These are phyloP conservation scores for Ramalina intermedia DNA, from an alignment of 495 filamentous ascomycete species.

Conservation along the genomic window DNA sequence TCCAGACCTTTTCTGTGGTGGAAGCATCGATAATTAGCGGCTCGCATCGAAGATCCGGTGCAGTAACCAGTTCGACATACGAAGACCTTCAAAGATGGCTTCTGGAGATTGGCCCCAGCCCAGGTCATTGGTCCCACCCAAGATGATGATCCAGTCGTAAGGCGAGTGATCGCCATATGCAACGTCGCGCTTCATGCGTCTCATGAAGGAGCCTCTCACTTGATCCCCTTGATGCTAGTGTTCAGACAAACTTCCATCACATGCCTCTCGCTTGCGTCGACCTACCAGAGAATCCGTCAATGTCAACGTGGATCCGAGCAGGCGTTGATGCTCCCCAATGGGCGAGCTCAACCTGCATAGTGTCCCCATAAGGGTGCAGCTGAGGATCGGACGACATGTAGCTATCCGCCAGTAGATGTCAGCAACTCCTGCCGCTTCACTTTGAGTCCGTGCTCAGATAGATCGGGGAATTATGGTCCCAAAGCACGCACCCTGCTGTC, in stretches of 20 bases:
- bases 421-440: too few relatives aligned
- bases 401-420: too few relatives aligned
- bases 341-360: constrained; percentile 16
- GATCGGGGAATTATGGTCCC: too few relatives aligned
- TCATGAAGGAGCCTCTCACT: constrained; percentile 30
- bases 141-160: constrained; percentile 32
- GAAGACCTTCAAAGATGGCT: constrained; percentile 30
- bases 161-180: constrained; percentile 10
- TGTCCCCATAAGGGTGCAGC: constrained; percentile 37
- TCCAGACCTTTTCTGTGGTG: constrained; percentile 26
- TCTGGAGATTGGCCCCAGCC: constrained; percentile 21
- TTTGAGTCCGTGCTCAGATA: too few relatives aligned
- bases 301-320: constrained; percentile 17
- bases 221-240: constrained; percentile 23
- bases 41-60: constrained; percentile 26
- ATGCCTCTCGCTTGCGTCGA: not conserved
- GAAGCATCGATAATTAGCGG: constrained; percentile 29
- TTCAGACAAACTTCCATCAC: not conserved
- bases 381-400: constrained; percentile 19
- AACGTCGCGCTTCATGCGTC: constrained; percentile 34
- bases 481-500: constrained; percentile 38
- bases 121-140: constrained; percentile 49
- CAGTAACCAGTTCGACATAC: constrained; percentile 7
- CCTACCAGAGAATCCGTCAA: constrained; percentile 30
- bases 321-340: constrained; percentile 1